These are phyloP conservation scores for Venturia effusa DNA, from an alignment of 2,329 filamentous ascomycete genomes.

Conservation along the genomic window DNA sequence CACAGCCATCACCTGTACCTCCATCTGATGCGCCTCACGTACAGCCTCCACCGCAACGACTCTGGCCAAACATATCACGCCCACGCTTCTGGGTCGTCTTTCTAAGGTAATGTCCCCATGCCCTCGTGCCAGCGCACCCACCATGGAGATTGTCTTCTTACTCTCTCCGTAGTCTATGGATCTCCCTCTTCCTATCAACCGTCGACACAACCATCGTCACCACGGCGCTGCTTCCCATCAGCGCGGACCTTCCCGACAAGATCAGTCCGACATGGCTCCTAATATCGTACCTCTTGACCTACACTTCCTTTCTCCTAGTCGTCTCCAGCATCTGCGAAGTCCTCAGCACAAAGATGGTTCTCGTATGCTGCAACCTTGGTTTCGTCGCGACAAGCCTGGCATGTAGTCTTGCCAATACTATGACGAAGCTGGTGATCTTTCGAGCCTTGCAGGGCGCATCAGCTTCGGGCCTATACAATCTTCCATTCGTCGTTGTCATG, in stretches of 20 bases:
- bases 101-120: neutral
- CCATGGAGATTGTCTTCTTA: neutral
- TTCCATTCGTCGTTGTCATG: neutral
- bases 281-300: neutral
- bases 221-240: neutral
- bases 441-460: neutral
- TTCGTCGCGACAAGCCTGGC: neutral
- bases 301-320: neutral
- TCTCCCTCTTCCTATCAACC: neutral
- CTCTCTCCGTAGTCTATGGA: neutral
- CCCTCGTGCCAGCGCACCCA: neutral
- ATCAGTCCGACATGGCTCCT: neutral
- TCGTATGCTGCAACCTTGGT: neutral
- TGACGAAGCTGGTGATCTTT: neutral
- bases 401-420: neutral
- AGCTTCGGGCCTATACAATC: neutral
- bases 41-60: neutral
- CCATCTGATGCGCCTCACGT: neutral
- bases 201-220: constrained; percentile 1
- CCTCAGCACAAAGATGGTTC: neutral
- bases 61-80: neutral
- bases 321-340: neutral
- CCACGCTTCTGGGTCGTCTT: neutral
- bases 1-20: neutral
- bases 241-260: neutral